phyloP scores from a whole-genome alignment of 345 rosid species.

The Ceriops zippeliana region DNA sequence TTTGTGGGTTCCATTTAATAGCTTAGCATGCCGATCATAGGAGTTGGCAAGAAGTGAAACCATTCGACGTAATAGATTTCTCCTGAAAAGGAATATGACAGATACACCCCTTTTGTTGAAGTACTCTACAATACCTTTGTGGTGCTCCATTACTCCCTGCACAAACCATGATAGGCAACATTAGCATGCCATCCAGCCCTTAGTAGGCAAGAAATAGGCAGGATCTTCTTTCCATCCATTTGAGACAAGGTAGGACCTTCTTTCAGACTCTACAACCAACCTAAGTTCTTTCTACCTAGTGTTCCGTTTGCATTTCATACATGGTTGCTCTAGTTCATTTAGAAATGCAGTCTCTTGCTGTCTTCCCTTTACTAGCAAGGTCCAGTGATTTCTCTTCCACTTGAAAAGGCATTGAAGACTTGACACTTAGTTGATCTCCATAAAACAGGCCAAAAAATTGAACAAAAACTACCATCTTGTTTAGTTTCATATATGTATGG shows the following conservation, averaged over 20 bases:
- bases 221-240: neutral
- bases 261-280: neutral
- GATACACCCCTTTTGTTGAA: slow-evolving; percentile 65
- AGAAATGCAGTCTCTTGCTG: neutral
- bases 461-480: neutral
- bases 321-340: neutral
- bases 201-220: neutral
- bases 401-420: too few species aligned
- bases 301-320: neutral
- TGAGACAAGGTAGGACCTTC: neutral
- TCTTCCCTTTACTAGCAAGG: neutral
- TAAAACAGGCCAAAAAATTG: neutral
- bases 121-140: slow-evolving; percentile 56
- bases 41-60: slow-evolving; percentile 75
- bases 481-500: neutral
- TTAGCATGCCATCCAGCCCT: neutral
- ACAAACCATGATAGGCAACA: neutral
- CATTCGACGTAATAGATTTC: slow-evolving; percentile 69
- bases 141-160: slow-evolving; percentile 70
- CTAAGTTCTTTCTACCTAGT: neutral
- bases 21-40: slow-evolving; percentile 67
- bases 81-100: slow-evolving; percentile 59
- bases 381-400: too few species aligned
- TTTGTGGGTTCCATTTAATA: slow-evolving; percentile 81
- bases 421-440: too few species aligned